These are phyloP conservation scores for Tetrahymena borealis DNA, from an alignment of 73 alveolate species.

Conservation along the genomic window DNA sequence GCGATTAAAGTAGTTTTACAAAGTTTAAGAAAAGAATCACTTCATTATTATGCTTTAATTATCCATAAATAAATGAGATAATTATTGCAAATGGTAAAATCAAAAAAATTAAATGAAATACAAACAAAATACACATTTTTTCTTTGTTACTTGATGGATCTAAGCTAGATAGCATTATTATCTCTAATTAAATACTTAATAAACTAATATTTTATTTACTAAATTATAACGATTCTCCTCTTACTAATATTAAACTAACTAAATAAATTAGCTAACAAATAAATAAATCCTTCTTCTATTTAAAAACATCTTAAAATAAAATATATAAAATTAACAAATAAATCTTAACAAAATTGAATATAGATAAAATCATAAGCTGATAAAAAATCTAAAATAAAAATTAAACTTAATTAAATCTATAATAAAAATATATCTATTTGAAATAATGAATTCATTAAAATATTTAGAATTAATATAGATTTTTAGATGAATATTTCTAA, in stretches of 20 bases:
- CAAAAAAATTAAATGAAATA: not conserved
- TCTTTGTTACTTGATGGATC: not conserved
- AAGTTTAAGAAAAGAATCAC: not conserved
- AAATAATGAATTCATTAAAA: too few species aligned
- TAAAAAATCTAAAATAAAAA: too few species aligned
- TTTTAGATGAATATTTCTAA: too few species aligned
- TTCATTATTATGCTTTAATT: not conserved
- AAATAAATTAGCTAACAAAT: too few species aligned
- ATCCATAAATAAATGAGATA: not conserved
- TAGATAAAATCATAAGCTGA: too few species aligned
- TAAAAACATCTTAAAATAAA: too few species aligned
- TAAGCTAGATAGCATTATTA: not conserved
- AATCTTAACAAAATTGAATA: too few species aligned
- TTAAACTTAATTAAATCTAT: too few species aligned
- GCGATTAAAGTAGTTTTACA: not conserved
- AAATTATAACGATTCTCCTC: not conserved
- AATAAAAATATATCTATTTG: too few species aligned
- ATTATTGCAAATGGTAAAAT: not conserved
- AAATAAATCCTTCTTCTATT: too few species aligned
- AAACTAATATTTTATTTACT: not conserved
- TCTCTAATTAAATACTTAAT: not conserved
- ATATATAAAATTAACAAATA: too few species aligned
- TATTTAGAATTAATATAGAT: too few species aligned
- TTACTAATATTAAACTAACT: not conserved
- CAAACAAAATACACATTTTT: not conserved